Conservation (phyloP, 1,284 basidiomycete species). For the Ustilago sp. region DNA sequence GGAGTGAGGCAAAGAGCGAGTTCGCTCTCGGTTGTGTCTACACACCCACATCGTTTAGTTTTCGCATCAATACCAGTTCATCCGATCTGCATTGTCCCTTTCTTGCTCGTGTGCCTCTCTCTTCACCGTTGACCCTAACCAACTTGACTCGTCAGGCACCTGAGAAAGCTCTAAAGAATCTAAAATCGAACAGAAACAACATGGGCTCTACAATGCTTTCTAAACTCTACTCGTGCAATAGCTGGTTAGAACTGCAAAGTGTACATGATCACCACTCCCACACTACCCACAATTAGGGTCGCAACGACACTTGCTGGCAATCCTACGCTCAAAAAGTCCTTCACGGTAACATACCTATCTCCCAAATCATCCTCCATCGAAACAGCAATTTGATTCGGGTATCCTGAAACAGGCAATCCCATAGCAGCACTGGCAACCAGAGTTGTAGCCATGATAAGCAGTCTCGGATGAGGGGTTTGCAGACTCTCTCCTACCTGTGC, state of each 20-base stretch:
- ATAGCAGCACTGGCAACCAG: conserved; percentile 95
- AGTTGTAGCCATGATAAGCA: conserved; percentile 75
- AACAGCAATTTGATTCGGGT: conserved; percentile 80
- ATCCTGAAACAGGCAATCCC: conserved; percentile 97
- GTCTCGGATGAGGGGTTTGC: conserved; percentile 61
- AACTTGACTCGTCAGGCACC: no score
- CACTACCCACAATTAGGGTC: conserved; percentile 72
- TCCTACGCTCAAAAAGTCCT: conserved; percentile 92
- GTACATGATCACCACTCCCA: conserved; percentile 66
- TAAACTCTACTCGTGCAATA: background rate
- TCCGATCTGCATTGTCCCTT: no score
- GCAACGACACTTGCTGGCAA: conserved; percentile 90
- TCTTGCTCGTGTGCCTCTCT: no score
- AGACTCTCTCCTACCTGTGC: conserved; percentile 86
- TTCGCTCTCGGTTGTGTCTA: background rate
- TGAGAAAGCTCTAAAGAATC: background rate
- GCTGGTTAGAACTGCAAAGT: conserved; percentile 38
- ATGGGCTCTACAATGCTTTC: background rate
- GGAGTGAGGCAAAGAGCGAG: conserved; percentile 16
- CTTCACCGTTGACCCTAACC: no score
- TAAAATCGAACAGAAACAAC: background rate
- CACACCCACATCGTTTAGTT: background rate
- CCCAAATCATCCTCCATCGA: conserved; percentile 96
- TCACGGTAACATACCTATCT: conserved; percentile 73
- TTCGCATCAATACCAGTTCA: background rate